phyloP scores from a whole-genome alignment of 2,329 filamentous ascomycete genomes.

The Periconia macrospinosa region DNA sequence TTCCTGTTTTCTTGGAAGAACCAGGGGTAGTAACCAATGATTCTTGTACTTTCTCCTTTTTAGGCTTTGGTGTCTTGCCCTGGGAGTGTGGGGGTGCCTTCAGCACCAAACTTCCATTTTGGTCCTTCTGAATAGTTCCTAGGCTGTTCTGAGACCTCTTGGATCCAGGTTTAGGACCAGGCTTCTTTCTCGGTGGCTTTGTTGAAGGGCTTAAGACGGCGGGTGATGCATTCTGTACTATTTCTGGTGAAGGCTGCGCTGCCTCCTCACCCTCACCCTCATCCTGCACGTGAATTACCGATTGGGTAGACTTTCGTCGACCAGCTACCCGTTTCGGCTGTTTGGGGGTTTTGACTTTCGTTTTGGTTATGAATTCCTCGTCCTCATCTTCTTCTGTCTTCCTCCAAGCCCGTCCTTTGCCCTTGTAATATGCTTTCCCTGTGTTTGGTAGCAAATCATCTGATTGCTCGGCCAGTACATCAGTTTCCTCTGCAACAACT shows the following conservation, averaged over 20 bases:
- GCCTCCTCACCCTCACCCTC: background rate
- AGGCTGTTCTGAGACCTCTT: background rate
- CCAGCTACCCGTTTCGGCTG: constrained; percentile 1
- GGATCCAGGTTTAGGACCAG: background rate
- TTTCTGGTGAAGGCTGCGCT: background rate
- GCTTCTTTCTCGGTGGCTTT: background rate
- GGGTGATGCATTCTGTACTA: background rate
- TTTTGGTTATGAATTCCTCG: constrained; percentile 22
- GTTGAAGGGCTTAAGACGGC: background rate
- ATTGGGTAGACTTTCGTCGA: constrained; percentile 7
- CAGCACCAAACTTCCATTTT: background rate
- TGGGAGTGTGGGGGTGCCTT: background rate
- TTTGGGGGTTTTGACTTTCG: background rate
- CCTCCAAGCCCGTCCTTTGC: constrained; percentile 36
- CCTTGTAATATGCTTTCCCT: constrained; percentile 28
- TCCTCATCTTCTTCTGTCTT: constrained; percentile 37
- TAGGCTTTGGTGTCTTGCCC: background rate
- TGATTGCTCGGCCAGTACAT: background rate
- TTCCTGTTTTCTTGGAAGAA: background rate
- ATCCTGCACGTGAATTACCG: background rate
- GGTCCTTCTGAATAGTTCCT: background rate
- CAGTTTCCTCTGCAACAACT: background rate
- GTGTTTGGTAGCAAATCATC: constrained; percentile 1
- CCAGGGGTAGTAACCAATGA: background rate
- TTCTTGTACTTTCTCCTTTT: background rate